Base-by-base conservation (phyloP, 2,329 filamentous ascomycete species). In the Knufia fluminis region DNA sequence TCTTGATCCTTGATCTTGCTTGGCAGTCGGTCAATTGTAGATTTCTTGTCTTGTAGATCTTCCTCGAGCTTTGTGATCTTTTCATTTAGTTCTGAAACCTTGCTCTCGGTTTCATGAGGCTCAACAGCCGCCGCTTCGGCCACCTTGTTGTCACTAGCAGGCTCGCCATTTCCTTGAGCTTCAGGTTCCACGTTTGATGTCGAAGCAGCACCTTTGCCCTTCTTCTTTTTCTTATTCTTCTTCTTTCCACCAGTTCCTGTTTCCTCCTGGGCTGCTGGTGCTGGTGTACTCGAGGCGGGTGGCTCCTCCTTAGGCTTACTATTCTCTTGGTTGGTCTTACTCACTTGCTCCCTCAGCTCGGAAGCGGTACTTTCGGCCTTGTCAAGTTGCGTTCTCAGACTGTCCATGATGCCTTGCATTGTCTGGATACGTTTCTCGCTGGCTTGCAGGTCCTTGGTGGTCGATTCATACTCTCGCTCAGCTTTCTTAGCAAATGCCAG, bases 201-300 rank as follows among this genome's bases (percentile, higher is more conserved):
- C 6, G 35, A 23, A 31, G 20, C 45, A 31, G 20, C 35, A 4
- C 65, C 65, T 55, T 77, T 79, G 26, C 75, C 78, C 16, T 78
- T 80, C 71, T 90, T 91, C 68, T 83, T 85, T 76, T 94, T 95
- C 72, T 91, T 94, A 64, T 86, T 86, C 56, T 89, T 94, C 66
- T 86, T 90, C 67, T 87, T 63, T 7, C 53, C 44, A 4, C 59
- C 8, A 3, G 50, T 48, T 14, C 41, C 45, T 6, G 58, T 57
- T 33, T 62, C 60, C 14, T 56, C 50, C 10, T 58, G 57, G 8
- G 54, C 53, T 22, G 67, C 50, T 22, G 43, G 10, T 20, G 40
- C 35, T 7, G 46, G 16, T 31, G 39, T 45, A 24, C 20, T 19
- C 26, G 22, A 22, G 49, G 66, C 63, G 44, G 62, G 51, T 28